Evolutionary conservation across 1,284 basidiomycete species (phyloP), one percentile per base, ranked within the genome.

Genomic region (Sporisorium graminicola): DNA sequence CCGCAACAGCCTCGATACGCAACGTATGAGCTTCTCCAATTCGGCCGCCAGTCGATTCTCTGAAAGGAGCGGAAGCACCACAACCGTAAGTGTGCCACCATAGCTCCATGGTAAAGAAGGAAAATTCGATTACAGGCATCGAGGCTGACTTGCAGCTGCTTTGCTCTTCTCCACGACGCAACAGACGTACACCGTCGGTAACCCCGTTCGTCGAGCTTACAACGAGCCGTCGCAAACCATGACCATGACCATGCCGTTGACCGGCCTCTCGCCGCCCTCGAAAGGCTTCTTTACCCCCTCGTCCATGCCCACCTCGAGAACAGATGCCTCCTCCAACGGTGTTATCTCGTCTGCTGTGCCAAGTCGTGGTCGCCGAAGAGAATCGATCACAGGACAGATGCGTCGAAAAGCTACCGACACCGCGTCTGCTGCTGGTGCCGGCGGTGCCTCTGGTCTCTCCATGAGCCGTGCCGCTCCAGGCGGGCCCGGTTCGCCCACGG

Each of bases 321-420:
- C 43, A 8, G 69, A 76, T 33, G 52, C 44, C 7, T 22, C 58
- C 0, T 40, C 62, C 12, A 57, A 66, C 26, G 78, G 63, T 20
- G 46, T 53, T 33, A 54, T 74, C 60, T 77, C 79, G 8, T 77
- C 74, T 10, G 62, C 77, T 10, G 77, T 79, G 9, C 79, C 79
- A 1, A 79, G 65, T n/a, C 70, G 65, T 24, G 74, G 79, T 33
- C 66, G 79, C 46, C 62, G 79, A 67, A 68, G 79, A 42, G 79
- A 81, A 43, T 81, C 79, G 20, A 72, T 81, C 53, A 74, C 78
- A 9, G 72, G 72, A 4, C 77, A 79, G 59, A 79, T 81, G 70
- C 71, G 79, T 50, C 61, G 77, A 20, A 71, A 79, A 31, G 69
- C 59, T 12, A 74, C 65, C 55, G 77, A 76, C 33, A 77, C 77